Conservation (phyloP, 345 rosid species). For the Triadica sebifera region DNA sequence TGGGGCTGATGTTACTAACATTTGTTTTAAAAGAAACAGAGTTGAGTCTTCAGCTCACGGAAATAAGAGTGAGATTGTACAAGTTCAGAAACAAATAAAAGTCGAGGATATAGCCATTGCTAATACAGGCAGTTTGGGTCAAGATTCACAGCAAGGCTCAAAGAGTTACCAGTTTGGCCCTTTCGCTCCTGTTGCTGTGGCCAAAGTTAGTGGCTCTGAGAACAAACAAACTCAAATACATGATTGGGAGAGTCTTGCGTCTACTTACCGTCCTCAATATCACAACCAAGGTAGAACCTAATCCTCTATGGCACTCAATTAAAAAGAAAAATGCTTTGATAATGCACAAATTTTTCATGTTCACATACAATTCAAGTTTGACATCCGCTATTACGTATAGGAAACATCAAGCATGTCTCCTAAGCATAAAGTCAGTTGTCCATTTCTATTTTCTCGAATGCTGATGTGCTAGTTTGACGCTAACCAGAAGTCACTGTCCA, state of each 20-base stretch:
- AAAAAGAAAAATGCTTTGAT: background rate
- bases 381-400: background rate
- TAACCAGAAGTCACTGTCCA: background rate
- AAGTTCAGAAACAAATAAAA: constrained; percentile 32
- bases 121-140: constrained; percentile 7
- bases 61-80: constrained; percentile 18
- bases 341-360: background rate
- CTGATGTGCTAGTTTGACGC: background rate
- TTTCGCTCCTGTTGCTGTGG: constrained; percentile 21
- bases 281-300: constrained; percentile 30
- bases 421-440: background rate
- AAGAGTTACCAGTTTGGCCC: constrained; percentile 32
- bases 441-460: background rate
- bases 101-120: constrained; percentile 9
- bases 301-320: background rate
- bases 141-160: constrained; percentile 21
- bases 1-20: constrained; percentile 33
- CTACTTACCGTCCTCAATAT: constrained; percentile 30
- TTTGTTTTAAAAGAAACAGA: constrained; percentile 24
- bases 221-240: constrained; percentile 3
- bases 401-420: background rate
- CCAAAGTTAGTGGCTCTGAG: constrained; percentile 12
- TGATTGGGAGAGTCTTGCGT: constrained; percentile 29
- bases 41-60: constrained; percentile 10
- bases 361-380: constrained; percentile 3